Percentiles rank a stretch among this genome's conserved stretches.
Evolutionary conservation across 306 rosid genomes (phyloP).

Genomic region (Trifolium fragiferum): DNA sequence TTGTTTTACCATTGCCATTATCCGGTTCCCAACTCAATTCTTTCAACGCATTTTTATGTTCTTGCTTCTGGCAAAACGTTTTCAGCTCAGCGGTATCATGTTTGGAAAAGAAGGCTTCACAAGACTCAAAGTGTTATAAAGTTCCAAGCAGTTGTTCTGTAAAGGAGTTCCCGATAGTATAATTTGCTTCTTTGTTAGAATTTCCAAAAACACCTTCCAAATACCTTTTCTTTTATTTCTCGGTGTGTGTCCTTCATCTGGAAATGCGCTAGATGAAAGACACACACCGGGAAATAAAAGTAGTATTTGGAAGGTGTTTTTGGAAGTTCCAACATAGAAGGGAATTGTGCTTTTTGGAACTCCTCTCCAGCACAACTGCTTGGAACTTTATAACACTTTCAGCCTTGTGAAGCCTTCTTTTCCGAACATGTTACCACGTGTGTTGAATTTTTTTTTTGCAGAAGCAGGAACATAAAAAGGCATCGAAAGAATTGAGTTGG

Average conservation of each 20-base stretch:
- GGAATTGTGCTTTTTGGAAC: neutral
- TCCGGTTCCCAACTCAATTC: neutral
- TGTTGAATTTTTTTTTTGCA: slow-evolving; percentile 30
- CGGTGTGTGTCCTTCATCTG: neutral
- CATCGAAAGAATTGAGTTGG: neutral
- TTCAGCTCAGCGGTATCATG: neutral
- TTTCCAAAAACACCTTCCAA: neutral
- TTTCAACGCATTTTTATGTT: neutral
- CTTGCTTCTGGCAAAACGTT: neutral
- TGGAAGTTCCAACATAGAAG: neutral
- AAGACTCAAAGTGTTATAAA: neutral
- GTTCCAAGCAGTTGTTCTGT: neutral
- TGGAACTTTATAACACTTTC: too few species aligned
- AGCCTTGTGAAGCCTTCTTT: neutral
- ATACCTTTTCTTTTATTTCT: neutral
- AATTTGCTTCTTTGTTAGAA: neutral
- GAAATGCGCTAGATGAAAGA: too few species aligned
- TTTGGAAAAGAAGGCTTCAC: neutral
- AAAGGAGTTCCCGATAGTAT: neutral
- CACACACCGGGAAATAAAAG: neutral
- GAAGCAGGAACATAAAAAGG: too few species aligned
- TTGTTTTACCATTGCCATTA: neutral
- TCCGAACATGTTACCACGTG: neutral
- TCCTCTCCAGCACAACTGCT: neutral
- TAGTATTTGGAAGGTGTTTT: neutral